These are phyloP conservation scores for Dacryopinax spathularia DNA, from an alignment of 768 basidiomycete species.

Conservation along the genomic window DNA sequence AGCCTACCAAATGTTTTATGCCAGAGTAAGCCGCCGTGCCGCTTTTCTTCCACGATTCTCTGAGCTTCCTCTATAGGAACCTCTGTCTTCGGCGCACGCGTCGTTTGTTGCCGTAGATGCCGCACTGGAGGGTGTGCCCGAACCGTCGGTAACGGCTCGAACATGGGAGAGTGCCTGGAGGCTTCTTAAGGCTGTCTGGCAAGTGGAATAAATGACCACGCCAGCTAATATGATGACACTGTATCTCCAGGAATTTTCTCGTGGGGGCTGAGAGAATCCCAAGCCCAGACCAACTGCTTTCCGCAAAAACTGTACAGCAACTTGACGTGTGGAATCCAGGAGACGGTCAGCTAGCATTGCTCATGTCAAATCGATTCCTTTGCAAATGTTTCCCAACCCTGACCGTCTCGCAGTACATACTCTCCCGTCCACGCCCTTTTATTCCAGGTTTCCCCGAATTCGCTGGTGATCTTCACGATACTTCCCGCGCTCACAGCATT, in stretches of 20 bases:
- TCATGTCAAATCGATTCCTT: constrained; percentile 23
- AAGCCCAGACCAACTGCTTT: constrained; percentile 24
- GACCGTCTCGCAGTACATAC: constrained; percentile 36
- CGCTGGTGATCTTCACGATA: constrained; percentile 54
- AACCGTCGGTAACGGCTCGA: background rate
- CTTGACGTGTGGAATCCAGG: constrained; percentile 67
- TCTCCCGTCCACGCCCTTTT: constrained; percentile 62
- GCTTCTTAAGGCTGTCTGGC: background rate
- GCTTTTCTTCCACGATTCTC: background rate
- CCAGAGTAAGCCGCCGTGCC: background rate
- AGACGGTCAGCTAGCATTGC: constrained; percentile 52
- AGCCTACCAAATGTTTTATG: background rate
- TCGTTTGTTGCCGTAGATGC: constrained; percentile 3
- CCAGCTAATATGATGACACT: constrained; percentile 15
- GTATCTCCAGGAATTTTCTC: constrained; percentile 31
- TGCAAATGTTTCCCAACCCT: background rate
- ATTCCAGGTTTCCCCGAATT: constrained; percentile 65
- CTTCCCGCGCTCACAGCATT: constrained; percentile 55
- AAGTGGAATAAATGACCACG: background rate
- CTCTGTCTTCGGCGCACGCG: background rate
- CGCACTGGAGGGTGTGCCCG: background rate
- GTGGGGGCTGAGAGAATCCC: constrained; percentile 27
- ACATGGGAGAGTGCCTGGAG: background rate
- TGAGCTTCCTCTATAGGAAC: background rate
- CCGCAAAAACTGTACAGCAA: constrained; percentile 48